phyloP scores from a whole-genome alignment of 108 stramenopile genomes.

The Epithemia pelagica region DNA sequence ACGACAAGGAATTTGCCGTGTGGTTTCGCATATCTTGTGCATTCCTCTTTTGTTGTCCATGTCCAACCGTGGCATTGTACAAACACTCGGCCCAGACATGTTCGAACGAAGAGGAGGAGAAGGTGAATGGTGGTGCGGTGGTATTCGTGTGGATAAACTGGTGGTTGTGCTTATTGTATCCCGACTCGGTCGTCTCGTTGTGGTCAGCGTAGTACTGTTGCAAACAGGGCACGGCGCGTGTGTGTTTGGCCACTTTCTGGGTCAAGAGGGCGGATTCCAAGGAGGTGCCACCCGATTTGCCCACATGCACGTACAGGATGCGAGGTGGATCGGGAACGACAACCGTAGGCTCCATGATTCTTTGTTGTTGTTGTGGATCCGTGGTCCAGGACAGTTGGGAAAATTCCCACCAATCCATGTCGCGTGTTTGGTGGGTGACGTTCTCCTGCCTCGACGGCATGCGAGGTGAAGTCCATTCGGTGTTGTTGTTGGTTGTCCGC shows the following conservation, averaged over 20 bases:
- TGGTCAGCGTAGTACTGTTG: background rate
- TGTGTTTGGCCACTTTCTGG: background rate
- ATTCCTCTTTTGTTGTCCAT: background rate
- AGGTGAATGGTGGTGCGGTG: background rate
- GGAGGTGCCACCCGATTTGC: constrained; percentile 20
- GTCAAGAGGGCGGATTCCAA: constrained; percentile 9
- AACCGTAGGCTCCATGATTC: too few relatives aligned
- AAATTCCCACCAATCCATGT: too few relatives aligned
- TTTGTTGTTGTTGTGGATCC: too few relatives aligned
- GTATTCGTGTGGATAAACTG: too few relatives aligned
- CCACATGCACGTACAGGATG: constrained; percentile 15
- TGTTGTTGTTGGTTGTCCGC: too few relatives aligned
- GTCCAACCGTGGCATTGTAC: background rate
- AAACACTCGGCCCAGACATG: background rate
- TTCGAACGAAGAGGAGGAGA: too few relatives aligned
- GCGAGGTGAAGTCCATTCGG: too few relatives aligned
- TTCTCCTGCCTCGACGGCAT: too few relatives aligned
- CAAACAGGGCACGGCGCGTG: background rate
- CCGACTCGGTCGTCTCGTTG: background rate
- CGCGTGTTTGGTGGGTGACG: too few relatives aligned
- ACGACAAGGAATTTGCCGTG: background rate
- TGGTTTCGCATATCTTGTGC: background rate
- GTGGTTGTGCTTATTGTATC: too few relatives aligned
- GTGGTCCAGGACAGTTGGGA: too few relatives aligned
- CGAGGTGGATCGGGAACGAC: too few relatives aligned